Evolutionary conservation across 2,329 filamentous ascomycete species (phyloP).

Genomic region (Trichoderma koningii): DNA sequence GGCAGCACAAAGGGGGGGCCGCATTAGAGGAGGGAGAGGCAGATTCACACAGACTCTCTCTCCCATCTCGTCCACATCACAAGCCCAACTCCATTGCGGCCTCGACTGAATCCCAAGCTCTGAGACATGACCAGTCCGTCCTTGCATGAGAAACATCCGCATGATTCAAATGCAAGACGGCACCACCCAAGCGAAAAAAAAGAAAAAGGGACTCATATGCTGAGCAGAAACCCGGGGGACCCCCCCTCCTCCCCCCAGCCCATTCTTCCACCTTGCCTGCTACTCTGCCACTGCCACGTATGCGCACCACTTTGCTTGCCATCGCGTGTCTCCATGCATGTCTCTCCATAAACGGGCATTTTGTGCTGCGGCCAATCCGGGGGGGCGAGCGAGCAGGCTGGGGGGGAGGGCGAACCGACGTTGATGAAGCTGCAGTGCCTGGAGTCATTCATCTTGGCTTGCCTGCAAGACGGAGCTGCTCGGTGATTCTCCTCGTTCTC

Average conservation of each 20-base stretch:
- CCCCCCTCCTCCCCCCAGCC: no score
- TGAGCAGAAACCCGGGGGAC: no score
- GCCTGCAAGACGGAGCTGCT: no score
- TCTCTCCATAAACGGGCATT: constrained; percentile 15
- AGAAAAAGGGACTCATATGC: constrained; percentile 1
- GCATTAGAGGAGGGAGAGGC: not conserved
- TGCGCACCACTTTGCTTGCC: constrained; percentile 19
- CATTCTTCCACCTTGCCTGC: not conserved
- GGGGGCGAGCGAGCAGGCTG: not conserved
- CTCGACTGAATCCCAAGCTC: constrained; percentile 10
- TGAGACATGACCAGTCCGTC: constrained; percentile 1
- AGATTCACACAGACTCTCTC: not conserved
- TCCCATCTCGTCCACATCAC: not conserved
- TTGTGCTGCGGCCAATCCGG: not conserved
- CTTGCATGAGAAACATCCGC: constrained; percentile 7
- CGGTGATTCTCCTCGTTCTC: no score
- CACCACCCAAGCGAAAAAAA: not conserved
- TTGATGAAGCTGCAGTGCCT: no score
- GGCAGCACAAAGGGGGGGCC: not conserved
- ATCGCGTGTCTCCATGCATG: constrained; percentile 15
- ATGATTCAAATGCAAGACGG: constrained; percentile 13
- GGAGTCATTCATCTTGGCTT: no score
- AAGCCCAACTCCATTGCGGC: not conserved
- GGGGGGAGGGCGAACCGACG: not conserved
- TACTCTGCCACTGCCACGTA: constrained; percentile 26